Percentiles rank a stretch among this genome's conserved stretches.
Evolutionary conservation across 1,284 basidiomycete species (phyloP).

Genomic region (Gymnopus androsaceus): DNA sequence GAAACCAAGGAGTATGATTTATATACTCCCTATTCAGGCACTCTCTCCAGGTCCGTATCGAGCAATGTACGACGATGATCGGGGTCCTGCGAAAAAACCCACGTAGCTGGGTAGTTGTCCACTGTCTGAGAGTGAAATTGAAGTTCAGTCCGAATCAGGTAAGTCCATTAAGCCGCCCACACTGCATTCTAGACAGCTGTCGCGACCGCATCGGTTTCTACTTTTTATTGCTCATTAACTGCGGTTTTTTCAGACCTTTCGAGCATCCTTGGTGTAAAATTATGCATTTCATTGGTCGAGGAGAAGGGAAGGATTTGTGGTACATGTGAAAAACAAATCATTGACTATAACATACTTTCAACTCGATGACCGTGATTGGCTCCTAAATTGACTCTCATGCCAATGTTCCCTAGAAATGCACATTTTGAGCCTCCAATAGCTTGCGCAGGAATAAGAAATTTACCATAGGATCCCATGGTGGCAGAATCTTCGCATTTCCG

Average conservation of each 20-base stretch:
- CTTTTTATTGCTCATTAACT: too few species aligned
- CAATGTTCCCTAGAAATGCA: conserved; percentile 28
- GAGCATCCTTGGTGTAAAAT: too few species aligned
- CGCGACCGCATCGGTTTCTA: too few species aligned
- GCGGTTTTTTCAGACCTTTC: too few species aligned
- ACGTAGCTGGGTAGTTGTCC: too few species aligned
- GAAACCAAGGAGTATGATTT: neutral
- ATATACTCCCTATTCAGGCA: conserved; percentile 1
- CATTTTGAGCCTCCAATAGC: conserved; percentile 1
- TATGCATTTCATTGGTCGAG: too few species aligned
- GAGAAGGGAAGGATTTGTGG: too few species aligned
- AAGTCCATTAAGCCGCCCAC: too few species aligned
- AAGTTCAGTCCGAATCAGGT: too few species aligned
- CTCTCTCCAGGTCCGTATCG: neutral
- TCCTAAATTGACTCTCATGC: conserved; percentile 18
- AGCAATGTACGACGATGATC: neutral
- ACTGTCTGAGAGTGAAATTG: too few species aligned
- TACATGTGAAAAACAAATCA: neutral
- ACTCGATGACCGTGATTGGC: neutral
- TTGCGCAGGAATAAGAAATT: conserved; percentile 22
- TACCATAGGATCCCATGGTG: conserved; percentile 92
- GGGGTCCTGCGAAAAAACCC: neutral
- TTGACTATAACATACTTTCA: neutral
- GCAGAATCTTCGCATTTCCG: conserved; percentile 64
- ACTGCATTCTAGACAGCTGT: too few species aligned